Percentiles rank a stretch among this genome's conserved stretches.
Evolutionary conservation across 1,139 yeast species (phyloP).

Genomic region (Petasospora rhodanensis): DNA sequence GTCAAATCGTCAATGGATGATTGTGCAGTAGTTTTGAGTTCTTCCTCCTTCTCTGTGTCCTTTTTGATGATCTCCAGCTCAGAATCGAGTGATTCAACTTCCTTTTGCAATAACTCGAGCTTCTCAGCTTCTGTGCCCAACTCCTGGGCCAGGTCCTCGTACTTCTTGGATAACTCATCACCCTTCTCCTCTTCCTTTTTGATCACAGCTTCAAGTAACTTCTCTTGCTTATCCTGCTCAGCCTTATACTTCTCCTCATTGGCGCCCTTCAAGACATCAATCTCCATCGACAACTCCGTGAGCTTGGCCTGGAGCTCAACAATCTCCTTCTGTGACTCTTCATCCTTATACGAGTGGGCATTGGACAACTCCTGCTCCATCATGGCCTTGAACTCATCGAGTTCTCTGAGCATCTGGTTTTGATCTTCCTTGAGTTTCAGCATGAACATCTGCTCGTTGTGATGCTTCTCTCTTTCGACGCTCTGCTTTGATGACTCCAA

Average conservation of each 20-base stretch:
- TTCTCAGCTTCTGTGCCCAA: conserved; percentile 3
- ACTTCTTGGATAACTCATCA: conserved; percentile 12
- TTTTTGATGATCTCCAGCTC: conserved; percentile 2
- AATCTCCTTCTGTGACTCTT: conserved; percentile 11
- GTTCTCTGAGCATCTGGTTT: conserved; percentile 11
- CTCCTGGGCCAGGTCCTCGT: conserved; percentile 7
- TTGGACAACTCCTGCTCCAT: conserved; percentile 10
- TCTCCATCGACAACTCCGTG: neutral
- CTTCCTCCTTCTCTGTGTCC: conserved; percentile 5
- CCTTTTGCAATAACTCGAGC: neutral
- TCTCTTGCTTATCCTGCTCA: conserved; percentile 7
- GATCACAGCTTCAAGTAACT: conserved; percentile 6
- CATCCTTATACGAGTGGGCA: conserved; percentile 11
- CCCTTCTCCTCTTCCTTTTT: conserved; percentile 14
- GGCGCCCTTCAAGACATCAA: conserved; percentile 4
- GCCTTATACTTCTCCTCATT: conserved; percentile 8
- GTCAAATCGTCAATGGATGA: no score
- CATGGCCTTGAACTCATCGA: conserved; percentile 16
- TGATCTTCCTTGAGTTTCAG: conserved; percentile 16
- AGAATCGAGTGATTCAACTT: conserved; percentile 1
- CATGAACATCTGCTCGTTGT: conserved; percentile 15
- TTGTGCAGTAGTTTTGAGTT: neutral
- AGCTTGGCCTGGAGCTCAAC: conserved; percentile 9
- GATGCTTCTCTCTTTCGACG: conserved; percentile 6
- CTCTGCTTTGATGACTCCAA: conserved; percentile 6